Percentiles rank a stretch among this genome's conserved stretches.
These are phyloP conservation scores for Teratosphaeria pseudoeucalypti DNA, from an alignment of 2,329 filamentous ascomycete genomes.

Conservation along the genomic window DNA sequence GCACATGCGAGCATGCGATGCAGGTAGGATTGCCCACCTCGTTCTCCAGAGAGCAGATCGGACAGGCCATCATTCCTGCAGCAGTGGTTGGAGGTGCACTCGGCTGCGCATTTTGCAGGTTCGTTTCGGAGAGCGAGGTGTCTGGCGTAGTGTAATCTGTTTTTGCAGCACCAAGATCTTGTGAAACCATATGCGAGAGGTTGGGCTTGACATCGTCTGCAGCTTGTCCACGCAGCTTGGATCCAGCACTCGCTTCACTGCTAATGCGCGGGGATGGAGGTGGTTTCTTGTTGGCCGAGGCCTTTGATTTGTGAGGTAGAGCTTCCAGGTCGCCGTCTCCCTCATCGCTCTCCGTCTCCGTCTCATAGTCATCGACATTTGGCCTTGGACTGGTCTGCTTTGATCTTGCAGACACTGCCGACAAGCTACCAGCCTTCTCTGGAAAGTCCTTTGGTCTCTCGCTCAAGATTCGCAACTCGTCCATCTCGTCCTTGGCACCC, in stretches of 20 bases:
- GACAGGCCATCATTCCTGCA: conserved; percentile 24
- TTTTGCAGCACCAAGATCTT: background rate
- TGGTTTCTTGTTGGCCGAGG: background rate
- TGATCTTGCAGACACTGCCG: background rate
- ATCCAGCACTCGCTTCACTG: background rate
- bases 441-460: conserved; percentile 1
- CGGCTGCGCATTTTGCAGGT: background rate
- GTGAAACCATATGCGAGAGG: background rate
- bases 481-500: conserved; percentile 54
- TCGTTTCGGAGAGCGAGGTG: background rate
- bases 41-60: conserved; percentile 61
- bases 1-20: conserved; percentile 58
- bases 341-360: conserved; percentile 16
- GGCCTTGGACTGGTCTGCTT: conserved; percentile 3
- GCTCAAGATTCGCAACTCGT: conserved; percentile 49
- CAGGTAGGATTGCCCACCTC: conserved; percentile 48
- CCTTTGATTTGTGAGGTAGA: background rate
- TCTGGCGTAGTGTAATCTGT: background rate
- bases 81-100: background rate
- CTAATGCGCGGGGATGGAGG: background rate
- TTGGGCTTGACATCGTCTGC: background rate
- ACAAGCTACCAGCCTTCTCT: background rate
- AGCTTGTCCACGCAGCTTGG: background rate
- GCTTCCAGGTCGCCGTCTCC: background rate
- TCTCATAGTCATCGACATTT: conserved; percentile 15